A percentile compares a stretch with the other conserved stretches of the same genome.
These are phyloP conservation scores for Leccinum uliginosum DNA, from an alignment of 768 basidiomycete genomes.

Conservation along the genomic window DNA sequence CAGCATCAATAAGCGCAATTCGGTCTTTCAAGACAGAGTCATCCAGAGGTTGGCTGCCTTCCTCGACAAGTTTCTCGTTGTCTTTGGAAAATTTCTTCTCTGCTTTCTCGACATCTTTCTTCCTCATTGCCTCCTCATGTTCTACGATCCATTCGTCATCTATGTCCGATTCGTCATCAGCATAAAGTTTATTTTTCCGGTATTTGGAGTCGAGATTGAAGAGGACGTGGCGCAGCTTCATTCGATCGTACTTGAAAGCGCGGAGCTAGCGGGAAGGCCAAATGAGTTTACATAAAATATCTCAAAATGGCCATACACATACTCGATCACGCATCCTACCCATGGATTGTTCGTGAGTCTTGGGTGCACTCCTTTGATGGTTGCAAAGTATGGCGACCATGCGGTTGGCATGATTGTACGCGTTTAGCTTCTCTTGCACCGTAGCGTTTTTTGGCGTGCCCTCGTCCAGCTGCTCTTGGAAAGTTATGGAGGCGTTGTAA, in stretches of 20 bases:
- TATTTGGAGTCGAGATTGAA: slow-evolving; percentile 73
- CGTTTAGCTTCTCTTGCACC: slow-evolving; percentile 93
- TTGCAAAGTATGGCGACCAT: slow-evolving; percentile 98
- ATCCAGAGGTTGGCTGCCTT: slow-evolving; percentile 55
- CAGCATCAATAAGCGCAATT: slow-evolving; percentile 65
- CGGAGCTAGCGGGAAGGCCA: slow-evolving; percentile 55
- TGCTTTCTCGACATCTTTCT: slow-evolving; percentile 82
- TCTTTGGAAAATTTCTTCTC: slow-evolving; percentile 96
- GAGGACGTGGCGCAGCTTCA: slow-evolving; percentile 90
- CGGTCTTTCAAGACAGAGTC: slow-evolving; percentile 65
- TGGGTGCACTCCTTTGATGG: slow-evolving; percentile 93
- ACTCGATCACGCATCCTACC: slow-evolving; percentile 92
- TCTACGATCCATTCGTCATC: slow-evolving; percentile 87
- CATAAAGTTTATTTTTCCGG: slow-evolving; percentile 77
- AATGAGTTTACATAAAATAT: neutral
- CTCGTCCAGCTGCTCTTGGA: slow-evolving; percentile 85
- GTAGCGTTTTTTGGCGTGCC: slow-evolving; percentile 64
- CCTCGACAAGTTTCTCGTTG: slow-evolving; percentile 79
- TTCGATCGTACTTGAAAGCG: slow-evolving; percentile 90
- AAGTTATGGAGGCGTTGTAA: slow-evolving; percentile 95
- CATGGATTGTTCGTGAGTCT: slow-evolving; percentile 92
- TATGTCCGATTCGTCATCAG: slow-evolving; percentile 84
- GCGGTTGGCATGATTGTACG: slow-evolving; percentile 96
- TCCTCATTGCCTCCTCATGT: slow-evolving; percentile 74
- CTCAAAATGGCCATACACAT: slow-evolving; percentile 18